Evolutionary conservation across 305 asterid genomes (phyloP), one percentile per base, ranked within the genome.

Genomic region (Solanum hybrid): DNA sequence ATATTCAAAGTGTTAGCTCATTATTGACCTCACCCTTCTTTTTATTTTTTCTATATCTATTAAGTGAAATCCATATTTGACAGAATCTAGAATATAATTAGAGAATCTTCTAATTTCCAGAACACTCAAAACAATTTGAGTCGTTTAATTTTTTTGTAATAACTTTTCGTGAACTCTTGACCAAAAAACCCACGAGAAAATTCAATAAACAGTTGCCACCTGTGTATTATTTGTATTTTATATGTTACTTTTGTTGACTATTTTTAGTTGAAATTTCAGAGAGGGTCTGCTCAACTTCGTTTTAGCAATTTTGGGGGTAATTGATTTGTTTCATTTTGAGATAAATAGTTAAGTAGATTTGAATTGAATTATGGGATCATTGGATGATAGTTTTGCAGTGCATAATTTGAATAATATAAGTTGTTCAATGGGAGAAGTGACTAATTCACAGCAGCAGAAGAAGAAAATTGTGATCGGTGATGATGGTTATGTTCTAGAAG

Each of bases 401-500:
- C 38, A 13, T 45, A 27, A 36, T 4, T 73, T 70, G 68, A 37
- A 70, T 87, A 37, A 70, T 87, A 41, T 6, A 29, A 26, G 15
- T 26, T 65, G 41, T 65, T 2, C 37, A 5, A 95, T 91, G 93
- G 98, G 93, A 27, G 90, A 88, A 84, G 91, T 91, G 89, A 37
- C 82, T 79, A 86, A 90, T 89, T 89, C 92, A 6, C 78, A 95
- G 90, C 90, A 91, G 2, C 95, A 95, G 90, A 91, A 36, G 94
- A 87, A 91, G 77, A 96, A 97, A 89, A 90, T 94, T 10, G 93
- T 93, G 7, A 77, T 73, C 3, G 97, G 98, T 29, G 96, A 94
- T 0, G 90, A 70, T 86, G 98, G 98, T 90, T 96, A 92, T 79
- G 91, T 93, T 75, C 97, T 97, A 10, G 94, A 97, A 82, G 99